A percentile compares a stretch with the other conserved stretches of the same genome.
phyloP scores from a whole-genome alignment of 2,329 filamentous ascomycete genomes.

The Knoxdaviesia proteae region DNA sequence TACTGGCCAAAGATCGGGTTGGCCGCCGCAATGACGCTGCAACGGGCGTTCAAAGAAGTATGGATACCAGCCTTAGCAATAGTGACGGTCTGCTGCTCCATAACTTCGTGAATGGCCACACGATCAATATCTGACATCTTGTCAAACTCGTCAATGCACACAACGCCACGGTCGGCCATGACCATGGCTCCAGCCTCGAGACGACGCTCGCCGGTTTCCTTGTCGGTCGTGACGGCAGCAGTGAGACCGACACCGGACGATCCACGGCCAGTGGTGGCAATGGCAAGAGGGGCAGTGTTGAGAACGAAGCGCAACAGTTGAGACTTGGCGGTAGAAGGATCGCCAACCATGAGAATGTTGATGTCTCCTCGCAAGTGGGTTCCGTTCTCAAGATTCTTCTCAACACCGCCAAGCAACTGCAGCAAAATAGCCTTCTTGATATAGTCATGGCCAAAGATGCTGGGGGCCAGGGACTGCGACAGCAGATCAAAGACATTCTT shows the following conservation, averaged over 20 bases:
- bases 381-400: conserved; percentile 96
- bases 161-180: conserved; percentile 84
- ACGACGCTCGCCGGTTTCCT: conserved; percentile 87
- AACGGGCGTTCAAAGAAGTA: conserved; percentile 88
- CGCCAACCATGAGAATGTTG: conserved; percentile 97
- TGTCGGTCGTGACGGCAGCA: conserved; percentile 86
- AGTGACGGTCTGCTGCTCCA: conserved; percentile 98
- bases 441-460: conserved; percentile 90
- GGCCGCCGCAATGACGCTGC: conserved; percentile 86
- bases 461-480: conserved; percentile 83
- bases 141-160: conserved; percentile 98
- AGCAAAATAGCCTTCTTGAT: conserved; percentile 95
- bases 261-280: conserved; percentile 88
- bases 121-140: conserved; percentile 98
- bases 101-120: conserved; percentile 98
- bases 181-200: conserved; percentile 98
- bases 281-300: conserved; percentile 88
- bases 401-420: conserved; percentile 86
- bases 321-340: conserved; percentile 97
- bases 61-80: conserved; percentile 98
- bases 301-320: conserved; percentile 90
- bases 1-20: conserved; percentile 98
- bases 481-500: conserved; percentile 82
- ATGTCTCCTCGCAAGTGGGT: conserved; percentile 97
- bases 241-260: conserved; percentile 96